Percentiles rank a stretch among this genome's conserved stretches.
phyloP scores from a whole-genome alignment of 441 rosid genomes.

The Omphalea diandra region DNA sequence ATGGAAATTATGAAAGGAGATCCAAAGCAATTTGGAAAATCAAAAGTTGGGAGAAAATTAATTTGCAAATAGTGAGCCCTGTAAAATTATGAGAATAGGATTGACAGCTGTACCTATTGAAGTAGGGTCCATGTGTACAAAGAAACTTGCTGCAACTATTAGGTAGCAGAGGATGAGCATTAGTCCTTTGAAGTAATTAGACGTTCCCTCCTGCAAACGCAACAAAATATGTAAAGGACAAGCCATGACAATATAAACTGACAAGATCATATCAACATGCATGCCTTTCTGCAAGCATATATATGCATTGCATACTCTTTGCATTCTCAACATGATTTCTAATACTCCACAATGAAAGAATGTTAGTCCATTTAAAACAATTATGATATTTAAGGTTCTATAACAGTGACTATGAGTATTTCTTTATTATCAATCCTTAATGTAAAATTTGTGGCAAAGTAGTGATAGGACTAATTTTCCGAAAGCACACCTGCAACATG shows the following conservation, averaged over 20 bases:
- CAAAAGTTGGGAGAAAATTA: not conserved
- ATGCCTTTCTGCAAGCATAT: not conserved
- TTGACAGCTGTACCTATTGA: slow-evolving; percentile 4
- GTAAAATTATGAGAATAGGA: not conserved
- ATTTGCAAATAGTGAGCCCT: not conserved
- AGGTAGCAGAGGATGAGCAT: slow-evolving; percentile 92
- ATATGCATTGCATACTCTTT: not conserved
- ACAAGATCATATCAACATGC: not conserved
- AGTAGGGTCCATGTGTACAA: slow-evolving; percentile 70
- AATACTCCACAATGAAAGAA: not conserved
- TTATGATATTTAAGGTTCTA: not conserved
- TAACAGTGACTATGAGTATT: not conserved
- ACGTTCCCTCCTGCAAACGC: slow-evolving; percentile 77
- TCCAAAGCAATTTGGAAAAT: not conserved
- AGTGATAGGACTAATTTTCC: not conserved
- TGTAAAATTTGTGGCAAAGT: not conserved
- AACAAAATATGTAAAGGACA: slow-evolving; percentile 6
- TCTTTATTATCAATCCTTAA: not conserved
- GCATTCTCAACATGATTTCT: not conserved
- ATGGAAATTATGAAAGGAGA: too few relatives aligned
- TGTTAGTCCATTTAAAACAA: not conserved
- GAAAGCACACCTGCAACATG: slow-evolving; percentile 62
- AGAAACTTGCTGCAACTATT: slow-evolving; percentile 95
- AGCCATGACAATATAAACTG: not conserved
- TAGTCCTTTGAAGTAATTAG: slow-evolving; percentile 89